Evolutionary conservation across 2,329 filamentous ascomycete genomes (phyloP).

Genomic region (Colletotrichum costaricense): DNA sequence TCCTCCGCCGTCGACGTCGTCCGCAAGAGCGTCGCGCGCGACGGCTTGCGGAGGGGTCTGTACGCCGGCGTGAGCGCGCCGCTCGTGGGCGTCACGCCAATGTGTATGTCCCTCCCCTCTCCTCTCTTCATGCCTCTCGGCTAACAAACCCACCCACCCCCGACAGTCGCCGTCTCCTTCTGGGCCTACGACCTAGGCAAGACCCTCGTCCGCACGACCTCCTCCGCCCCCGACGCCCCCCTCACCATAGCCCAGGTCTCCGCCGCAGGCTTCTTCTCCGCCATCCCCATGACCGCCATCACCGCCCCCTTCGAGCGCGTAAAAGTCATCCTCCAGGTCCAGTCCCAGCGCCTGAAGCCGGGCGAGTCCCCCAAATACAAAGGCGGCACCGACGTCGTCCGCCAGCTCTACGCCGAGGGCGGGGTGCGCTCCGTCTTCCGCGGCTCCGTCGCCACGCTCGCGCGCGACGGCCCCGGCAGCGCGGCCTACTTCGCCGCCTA

Average conservation of each 20-base stretch:
- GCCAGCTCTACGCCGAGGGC: constrained; percentile 91
- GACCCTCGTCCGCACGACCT: constrained; percentile 78
- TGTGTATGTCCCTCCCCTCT: constrained; percentile 77
- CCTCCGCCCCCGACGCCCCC: constrained; percentile 71
- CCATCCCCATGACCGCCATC: constrained; percentile 96
- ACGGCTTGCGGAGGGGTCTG: constrained; percentile 82
- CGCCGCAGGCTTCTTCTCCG: constrained; percentile 95
- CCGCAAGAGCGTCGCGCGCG: constrained; percentile 85
- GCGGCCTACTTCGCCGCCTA: constrained; percentile 98
- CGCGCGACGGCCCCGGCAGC: constrained; percentile 90
- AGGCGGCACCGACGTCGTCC: constrained; percentile 89
- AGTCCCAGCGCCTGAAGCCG: constrained; percentile 89
- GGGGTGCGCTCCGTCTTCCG: constrained; percentile 93
- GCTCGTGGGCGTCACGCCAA: constrained; percentile 94
- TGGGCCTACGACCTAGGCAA: constrained; percentile 98
- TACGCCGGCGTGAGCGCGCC: constrained; percentile 98
- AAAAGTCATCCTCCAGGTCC: constrained; percentile 97
- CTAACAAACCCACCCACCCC: neutral
- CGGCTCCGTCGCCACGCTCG: constrained; percentile 89
- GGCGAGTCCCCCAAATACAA: constrained; percentile 94
- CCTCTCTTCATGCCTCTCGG: neutral
- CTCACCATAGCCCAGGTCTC: constrained; percentile 90
- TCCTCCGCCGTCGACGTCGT: constrained; percentile 92
- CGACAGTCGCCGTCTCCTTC: constrained; percentile 74
- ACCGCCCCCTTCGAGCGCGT: constrained; percentile 99